These are phyloP conservation scores for sorghum (Sorghum bicolor) DNA, from an alignment of 176 grass and related monocot species.

Conservation along the genomic window Sorghum_bicolor_NCBIv3 NC_012877.2:43460001-43460500, in stretches of 20 bases:
- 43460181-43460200: neutral
- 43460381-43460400: neutral
- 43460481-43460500: slow-evolving; percentile 22
- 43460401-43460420: neutral
- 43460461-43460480: neutral
- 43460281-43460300: slow-evolving; percentile 47
- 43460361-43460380: slow-evolving; percentile 22
- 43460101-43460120: no score
- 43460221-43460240: neutral
- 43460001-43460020: no score
- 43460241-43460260: slow-evolving; percentile 6
- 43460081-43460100: neutral
- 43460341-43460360: slow-evolving; percentile 34
- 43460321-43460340: neutral
- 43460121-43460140: neutral
- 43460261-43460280: slow-evolving; percentile 38
- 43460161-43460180: slow-evolving; percentile 12
- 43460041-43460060: neutral
- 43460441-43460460: neutral
- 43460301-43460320: neutral
- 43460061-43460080: neutral
- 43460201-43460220: neutral
- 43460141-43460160: neutral
- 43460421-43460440: neutral
- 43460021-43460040: neutral